Evolutionary conservation across 352 stramenopile species (phyloP).

Genomic region (Phytophthora crassamura): DNA sequence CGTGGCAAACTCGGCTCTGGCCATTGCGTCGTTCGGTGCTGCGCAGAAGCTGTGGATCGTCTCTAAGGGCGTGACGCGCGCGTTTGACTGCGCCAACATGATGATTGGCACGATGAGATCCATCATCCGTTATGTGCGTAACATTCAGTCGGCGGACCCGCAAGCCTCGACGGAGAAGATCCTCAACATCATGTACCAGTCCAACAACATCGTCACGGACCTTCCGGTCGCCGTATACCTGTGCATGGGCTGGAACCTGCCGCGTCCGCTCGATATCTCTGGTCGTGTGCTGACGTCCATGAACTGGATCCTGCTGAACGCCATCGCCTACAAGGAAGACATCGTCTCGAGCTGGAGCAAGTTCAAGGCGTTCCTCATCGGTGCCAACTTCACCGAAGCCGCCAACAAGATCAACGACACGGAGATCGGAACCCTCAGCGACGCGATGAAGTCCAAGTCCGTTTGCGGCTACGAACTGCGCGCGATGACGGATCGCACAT

Average conservation of each 20-base stretch:
- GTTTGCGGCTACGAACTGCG: slow-evolving; percentile 46
- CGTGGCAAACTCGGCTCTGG: slow-evolving; percentile 38
- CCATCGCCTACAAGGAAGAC: slow-evolving; percentile 35
- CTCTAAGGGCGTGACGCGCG: slow-evolving; percentile 34
- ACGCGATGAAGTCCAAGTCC: slow-evolving; percentile 32
- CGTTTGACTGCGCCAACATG: slow-evolving; percentile 49
- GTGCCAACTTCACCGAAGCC: slow-evolving; percentile 19
- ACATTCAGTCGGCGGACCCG: slow-evolving; percentile 33
- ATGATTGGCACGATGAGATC: slow-evolving; percentile 27
- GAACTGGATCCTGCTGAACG: slow-evolving; percentile 32
- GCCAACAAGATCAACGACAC: slow-evolving; percentile 28
- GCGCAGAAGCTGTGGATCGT: slow-evolving; percentile 34
- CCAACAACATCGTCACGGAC: slow-evolving; percentile 53
- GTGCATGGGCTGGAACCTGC: slow-evolving; percentile 43
- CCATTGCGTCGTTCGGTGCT: slow-evolving; percentile 30
- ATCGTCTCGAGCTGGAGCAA: slow-evolving; percentile 28
- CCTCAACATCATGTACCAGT: slow-evolving; percentile 49
- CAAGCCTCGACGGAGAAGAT: slow-evolving; percentile 48
- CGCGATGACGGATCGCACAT: slow-evolving; percentile 41
- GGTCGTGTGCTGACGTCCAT: slow-evolving; percentile 39
- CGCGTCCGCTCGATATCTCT: slow-evolving; percentile 22
- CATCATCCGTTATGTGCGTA: slow-evolving; percentile 24
- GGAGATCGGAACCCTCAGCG: slow-evolving; percentile 31
- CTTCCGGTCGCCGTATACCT: slow-evolving; percentile 49
- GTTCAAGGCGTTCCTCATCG: slow-evolving; percentile 32